Base-by-base conservation (phyloP, 805 yeast species). In the Tetrapisispora nanseiensis region DNA sequence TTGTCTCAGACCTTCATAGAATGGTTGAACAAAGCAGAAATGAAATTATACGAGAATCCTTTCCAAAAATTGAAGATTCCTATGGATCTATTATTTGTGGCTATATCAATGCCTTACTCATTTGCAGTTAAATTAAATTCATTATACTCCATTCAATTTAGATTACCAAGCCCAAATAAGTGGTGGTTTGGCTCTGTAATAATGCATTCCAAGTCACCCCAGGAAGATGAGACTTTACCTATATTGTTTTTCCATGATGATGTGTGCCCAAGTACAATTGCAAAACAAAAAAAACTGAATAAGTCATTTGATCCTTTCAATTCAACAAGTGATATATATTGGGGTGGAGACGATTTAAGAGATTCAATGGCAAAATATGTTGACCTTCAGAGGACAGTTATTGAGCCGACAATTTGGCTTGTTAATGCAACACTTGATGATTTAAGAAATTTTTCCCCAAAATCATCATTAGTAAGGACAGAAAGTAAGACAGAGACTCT, bases 111-210 rank as follows among this genome's bases (percentile, higher is more conserved):
- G 6, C 74, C 85, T 1, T 86, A 77, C 62, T 78, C 89, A 6
- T 87, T 87, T 63, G 74, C 82, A 3, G 58, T 81, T 18, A 72
- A 41, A 27, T 78, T 15, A 58, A 84, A 23, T 57, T 74, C 29
- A 72, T 27, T 90, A 5, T 90, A 78, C 59, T 83, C 95, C 21
- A 70, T 92, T 32, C 95, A 89, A 59, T 74, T 82, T 11, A 71
- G 97, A 41, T 80, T 80, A 2, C 97, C 96, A 6, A 78, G 87
- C 2, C 55, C 64, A 11, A 66, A 77, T 13, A 95, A 89, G 2
- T 80, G 87, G 78, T 90, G 97, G 96, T 77, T 75, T 63, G 99
- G 99, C 0, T 84, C 95, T 0, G 66, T 90, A 13, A 67, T 86
- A 2, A 61, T 92, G 23, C 81, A 86, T 60, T 75, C 90, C 1